Percentiles rank a stretch among this genome's conserved stretches.
Evolutionary conservation across 2,329 filamentous ascomycete species (phyloP).

Genomic region (Ilyonectria mors-panacis): DNA sequence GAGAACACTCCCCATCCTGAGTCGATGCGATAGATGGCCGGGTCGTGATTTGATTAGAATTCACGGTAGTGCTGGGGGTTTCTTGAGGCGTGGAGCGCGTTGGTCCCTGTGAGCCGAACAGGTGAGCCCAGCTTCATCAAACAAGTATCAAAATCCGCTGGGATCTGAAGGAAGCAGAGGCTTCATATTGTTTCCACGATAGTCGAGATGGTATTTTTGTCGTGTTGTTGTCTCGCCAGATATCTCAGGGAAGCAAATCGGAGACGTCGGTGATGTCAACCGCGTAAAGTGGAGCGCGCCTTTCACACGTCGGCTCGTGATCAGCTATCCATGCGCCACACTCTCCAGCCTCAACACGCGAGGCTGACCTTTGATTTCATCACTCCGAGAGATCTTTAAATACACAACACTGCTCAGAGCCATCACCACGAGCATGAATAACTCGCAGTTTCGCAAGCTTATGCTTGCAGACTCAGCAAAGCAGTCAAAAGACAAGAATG

Average conservation of each 20-base stretch:
- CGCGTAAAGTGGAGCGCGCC: constrained; percentile 57
- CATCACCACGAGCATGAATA: constrained; percentile 78
- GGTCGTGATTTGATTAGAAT: constrained; percentile 1
- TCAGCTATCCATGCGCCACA: constrained; percentile 39
- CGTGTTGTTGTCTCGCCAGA: background rate
- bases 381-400: constrained; percentile 8
- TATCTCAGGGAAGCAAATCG: constrained; percentile 1
- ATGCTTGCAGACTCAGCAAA: constrained; percentile 68
- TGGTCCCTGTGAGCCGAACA: background rate
- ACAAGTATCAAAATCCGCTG: background rate
- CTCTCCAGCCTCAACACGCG: constrained; percentile 32
- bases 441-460: constrained; percentile 91
- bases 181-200: constrained; percentile 1
- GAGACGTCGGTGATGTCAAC: constrained; percentile 33
- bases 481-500: constrained; percentile 59
- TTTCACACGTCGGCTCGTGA: constrained; percentile 60
- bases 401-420: constrained; percentile 7
- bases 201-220: background rate
- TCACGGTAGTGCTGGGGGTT: background rate
- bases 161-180: too few relatives aligned
- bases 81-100: background rate
- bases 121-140: background rate
- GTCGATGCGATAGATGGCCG: background rate
- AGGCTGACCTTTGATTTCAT: constrained; percentile 36
- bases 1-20: constrained; percentile 71